Base-by-base conservation (phyloP, 129 eudicot genomes). In the Helianthus tuberosus region DNA sequence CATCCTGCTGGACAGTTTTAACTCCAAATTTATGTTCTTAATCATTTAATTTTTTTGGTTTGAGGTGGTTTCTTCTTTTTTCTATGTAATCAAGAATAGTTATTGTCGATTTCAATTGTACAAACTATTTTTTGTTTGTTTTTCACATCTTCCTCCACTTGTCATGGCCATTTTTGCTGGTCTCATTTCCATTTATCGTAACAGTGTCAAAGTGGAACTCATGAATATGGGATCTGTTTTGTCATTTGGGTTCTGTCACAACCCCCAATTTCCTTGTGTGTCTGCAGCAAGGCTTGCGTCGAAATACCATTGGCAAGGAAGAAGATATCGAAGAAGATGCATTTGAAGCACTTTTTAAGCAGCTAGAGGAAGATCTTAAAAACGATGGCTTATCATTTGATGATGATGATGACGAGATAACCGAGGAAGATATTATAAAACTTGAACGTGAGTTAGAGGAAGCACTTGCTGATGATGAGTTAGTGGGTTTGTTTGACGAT, bases 361-460 rank as follows among this genome's bases (percentile, higher is more conserved):
- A 79, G 84, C 84, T 95, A 59, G 99, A 91, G 68, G 96, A 94
- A 73, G 98, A 90, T 85, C 79, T 94, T 54, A 83, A 85, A 77
- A 90, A 86, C 46, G 98, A 90, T 74, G 96, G 86, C 27, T 44
- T 77, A 72, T 39, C 81, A 75, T 75, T 82, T 55, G 79, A 77
- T 69, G 96, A 87, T 67, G 86, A 67, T 62, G 92, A 90, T 50
- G 93, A 90, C 55, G 98, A 94, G 64, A 79, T 94, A 72, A 83
- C 73, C 16, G 99, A 95, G 81, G 96, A 88, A 79, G 99, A 95
- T 48, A 88, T 95, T 62, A 85, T 84, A 55, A 80, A 81, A 75
- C 99, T 95, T 76, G 97, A 91, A 69, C 86, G 77, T 32, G 99
- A 95, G 82, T 66, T 95, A 57, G 94, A 86, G 70, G 97, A 86